Conservation (phyloP, 2,329 filamentous ascomycete species). For the Aschersonia sp. region DNA sequence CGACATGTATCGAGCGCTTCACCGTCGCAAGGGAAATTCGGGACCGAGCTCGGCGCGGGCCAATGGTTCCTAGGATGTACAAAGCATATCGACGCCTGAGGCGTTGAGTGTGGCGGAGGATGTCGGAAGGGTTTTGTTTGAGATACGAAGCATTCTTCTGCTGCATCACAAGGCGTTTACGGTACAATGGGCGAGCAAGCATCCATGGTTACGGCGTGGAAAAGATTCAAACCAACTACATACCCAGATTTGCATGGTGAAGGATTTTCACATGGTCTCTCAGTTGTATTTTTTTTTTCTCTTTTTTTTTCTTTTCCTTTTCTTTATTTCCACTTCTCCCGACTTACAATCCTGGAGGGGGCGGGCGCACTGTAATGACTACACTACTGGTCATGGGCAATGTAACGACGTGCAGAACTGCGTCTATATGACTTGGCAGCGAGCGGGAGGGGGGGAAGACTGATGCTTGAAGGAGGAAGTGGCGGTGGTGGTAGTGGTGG, state of each 20-base stretch:
- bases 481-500: too few relatives aligned
- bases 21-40: conserved; percentile 17
- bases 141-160: neutral
- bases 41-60: conserved; percentile 13
- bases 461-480: too few relatives aligned
- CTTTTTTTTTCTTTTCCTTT: neutral
- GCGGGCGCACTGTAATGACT: neutral
- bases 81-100: too few relatives aligned
- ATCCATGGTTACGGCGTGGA: neutral
- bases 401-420: neutral
- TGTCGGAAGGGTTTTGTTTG: neutral
- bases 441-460: too few relatives aligned
- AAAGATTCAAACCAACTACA: neutral
- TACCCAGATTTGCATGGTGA: conserved; percentile 1
- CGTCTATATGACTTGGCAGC: too few relatives aligned
- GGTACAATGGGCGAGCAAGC: neutral
- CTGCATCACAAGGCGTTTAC: neutral
- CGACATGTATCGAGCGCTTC: conserved; percentile 28
- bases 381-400: neutral
- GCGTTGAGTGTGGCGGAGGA: too few relatives aligned
- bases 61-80: conserved; percentile 13
- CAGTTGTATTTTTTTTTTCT: neutral
- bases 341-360: neutral
- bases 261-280: neutral
- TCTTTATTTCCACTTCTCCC: neutral